Evolutionary conservation across 768 basidiomycete genomes (phyloP), one percentile per base, ranked within the genome.

Genomic region (Russula olivacea): DNA sequence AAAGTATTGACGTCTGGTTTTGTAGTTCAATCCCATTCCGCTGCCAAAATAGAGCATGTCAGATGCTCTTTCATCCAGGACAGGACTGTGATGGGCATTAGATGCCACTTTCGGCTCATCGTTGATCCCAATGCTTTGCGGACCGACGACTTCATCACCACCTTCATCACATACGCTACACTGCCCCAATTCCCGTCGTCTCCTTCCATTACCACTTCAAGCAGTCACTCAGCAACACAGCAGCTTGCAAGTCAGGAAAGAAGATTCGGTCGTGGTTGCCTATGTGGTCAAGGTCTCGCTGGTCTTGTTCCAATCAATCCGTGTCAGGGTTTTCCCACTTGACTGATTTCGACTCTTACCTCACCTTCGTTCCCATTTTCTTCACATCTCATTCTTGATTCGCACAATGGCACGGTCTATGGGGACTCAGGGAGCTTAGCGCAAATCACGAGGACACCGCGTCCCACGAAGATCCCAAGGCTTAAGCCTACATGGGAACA

Each of bases 141-240:
- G 28, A 19, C 67, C 45, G 6, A 47, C 15, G 30, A 4, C 48
- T 1, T 14, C 21, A 6, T 28, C n/a, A 4, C 63, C 58, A 55
- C 54, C 54, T 51, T 55, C 59, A 4, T 32, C 49, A 10, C 63
- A n/a, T n/a, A n/a, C n/a, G n/a, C 56, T 23, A 11, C 52, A 25
- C 5, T 41, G 43, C 56, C 66, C 4, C 15, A 47, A 45, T 55
- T 52, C 57, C 28, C 49, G 25, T 9, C 47, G 0, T 55, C 72
- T 69, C 69, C 74, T 8, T 59, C 55, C 25, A 6, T 3, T 15
- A 38, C 38, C n/a, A 4, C 30, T 10, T n/a, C 56, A 8, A 40
- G 14, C 40, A 30, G 11, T 23, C 58, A 23, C 17, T 25, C 64
- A 28, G 30, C 11, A 9, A 11, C 55, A 3, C 11, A 49, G 4